Percentiles rank a stretch among this genome's conserved stretches.
phyloP scores from a whole-genome alignment of 192 early-diverging fungal species.

The Rhizoclosmatium globosum region DNA sequence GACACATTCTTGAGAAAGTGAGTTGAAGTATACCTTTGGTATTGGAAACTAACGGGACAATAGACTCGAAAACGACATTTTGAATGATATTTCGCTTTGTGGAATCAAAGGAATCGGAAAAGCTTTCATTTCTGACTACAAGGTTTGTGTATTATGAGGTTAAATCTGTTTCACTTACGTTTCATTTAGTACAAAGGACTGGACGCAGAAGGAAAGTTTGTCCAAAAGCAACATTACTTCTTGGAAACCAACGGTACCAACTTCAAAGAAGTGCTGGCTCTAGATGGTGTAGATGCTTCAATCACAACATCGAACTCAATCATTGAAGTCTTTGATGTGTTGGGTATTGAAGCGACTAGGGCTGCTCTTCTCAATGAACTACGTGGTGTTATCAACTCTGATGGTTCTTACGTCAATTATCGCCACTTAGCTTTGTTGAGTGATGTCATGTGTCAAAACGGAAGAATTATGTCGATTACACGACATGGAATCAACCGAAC shows the following conservation, averaged over 20 bases:
- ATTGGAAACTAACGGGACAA: neutral
- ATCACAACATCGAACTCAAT: constrained; percentile 91
- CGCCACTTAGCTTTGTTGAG: constrained; percentile 94
- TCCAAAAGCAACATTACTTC: constrained; percentile 72
- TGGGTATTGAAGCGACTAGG: constrained; percentile 98
- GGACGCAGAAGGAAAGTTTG: constrained; percentile 31
- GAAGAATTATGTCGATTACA: constrained; percentile 94
- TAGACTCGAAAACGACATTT: constrained; percentile 82
- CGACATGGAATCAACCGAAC: constrained; percentile 98
- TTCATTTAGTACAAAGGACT: constrained; percentile 34
- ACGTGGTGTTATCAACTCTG: constrained; percentile 92
- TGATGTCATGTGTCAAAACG: constrained; percentile 96
- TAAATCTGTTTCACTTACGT: neutral
- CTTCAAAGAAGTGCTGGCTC: constrained; percentile 83
- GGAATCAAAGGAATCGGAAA: constrained; percentile 88
- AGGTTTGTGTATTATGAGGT: constrained; percentile 20
- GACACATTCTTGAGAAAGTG: constrained; percentile 85
- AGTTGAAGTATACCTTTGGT: constrained; percentile 14
- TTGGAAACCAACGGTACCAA: constrained; percentile 96
- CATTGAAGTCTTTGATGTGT: constrained; percentile 89
- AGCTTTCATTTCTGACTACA: constrained; percentile 75
- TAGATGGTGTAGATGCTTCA: constrained; percentile 81
- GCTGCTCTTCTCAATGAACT: constrained; percentile 88
- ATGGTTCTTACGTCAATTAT: constrained; percentile 98
- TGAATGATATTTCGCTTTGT: constrained; percentile 85